Conservation (phyloP, 2,329 filamentous ascomycete species). For the Samsoniella hepiali region DNA sequence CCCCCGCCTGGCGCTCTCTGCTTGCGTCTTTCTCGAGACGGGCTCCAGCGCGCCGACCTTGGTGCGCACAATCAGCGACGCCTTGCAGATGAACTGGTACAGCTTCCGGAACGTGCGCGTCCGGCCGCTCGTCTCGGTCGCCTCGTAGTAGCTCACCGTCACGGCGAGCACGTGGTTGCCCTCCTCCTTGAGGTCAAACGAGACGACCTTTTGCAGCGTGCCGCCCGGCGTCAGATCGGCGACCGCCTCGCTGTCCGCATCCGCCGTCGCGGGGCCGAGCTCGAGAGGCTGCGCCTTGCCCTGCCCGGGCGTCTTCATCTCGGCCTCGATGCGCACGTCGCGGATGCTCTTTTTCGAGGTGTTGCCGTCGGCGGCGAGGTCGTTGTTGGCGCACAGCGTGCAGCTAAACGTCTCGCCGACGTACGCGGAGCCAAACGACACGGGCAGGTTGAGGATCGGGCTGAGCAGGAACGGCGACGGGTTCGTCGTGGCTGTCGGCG, state of each 20-base stretch:
- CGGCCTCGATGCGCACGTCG: slow-evolving; percentile 78
- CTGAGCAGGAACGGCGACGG: slow-evolving; percentile 56
- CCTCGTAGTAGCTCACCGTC: slow-evolving; percentile 92
- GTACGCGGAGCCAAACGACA: slow-evolving; percentile 90
- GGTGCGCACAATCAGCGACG: slow-evolving; percentile 83
- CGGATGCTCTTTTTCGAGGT: slow-evolving; percentile 52
- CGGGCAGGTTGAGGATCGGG: slow-evolving; percentile 75
- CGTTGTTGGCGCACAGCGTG: slow-evolving; percentile 94
- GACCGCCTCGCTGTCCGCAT: no score
- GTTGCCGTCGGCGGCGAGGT: slow-evolving; percentile 39
- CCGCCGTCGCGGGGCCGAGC: slow-evolving; percentile 44
- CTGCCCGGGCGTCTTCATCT: slow-evolving; percentile 85
- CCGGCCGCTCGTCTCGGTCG: slow-evolving; percentile 64
- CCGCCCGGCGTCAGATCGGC: slow-evolving; percentile 57
- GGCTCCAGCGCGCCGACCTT: slow-evolving; percentile 66
- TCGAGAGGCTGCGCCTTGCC: slow-evolving; percentile 59
- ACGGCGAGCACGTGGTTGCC: slow-evolving; percentile 91
- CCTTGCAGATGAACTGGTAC: slow-evolving; percentile 94
- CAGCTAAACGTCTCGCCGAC: slow-evolving; percentile 94
- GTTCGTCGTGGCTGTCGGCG: slow-evolving; percentile 37
- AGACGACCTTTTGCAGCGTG: slow-evolving; percentile 77
- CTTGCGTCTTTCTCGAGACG: neutral
- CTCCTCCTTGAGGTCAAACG: slow-evolving; percentile 88
- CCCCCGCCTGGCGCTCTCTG: neutral
- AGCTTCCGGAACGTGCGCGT: slow-evolving; percentile 88